Evolutionary conservation across 1,284 basidiomycete species (phyloP).

Genomic region (Athelia sp.): DNA sequence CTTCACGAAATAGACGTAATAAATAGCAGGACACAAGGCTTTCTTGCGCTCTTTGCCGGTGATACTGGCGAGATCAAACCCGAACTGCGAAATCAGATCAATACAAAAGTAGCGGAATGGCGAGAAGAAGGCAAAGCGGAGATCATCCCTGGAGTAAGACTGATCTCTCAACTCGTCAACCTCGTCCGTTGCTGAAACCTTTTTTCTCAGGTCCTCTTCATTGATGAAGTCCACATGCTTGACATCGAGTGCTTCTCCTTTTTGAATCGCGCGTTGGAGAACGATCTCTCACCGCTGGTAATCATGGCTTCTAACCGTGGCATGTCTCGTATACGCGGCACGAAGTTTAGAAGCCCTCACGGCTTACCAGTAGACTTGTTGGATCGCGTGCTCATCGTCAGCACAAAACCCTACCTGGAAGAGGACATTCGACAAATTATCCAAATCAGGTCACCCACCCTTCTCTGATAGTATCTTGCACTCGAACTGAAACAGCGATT

Average conservation of each 20-base stretch:
- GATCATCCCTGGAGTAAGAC: slow-evolving; percentile 90
- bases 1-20: slow-evolving; percentile 99
- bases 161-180: background rate
- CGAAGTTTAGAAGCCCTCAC: slow-evolving; percentile 91
- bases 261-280: slow-evolving; percentile 93
- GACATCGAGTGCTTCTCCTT: slow-evolving; percentile 99
- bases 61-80: slow-evolving; percentile 99
- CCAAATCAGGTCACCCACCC: slow-evolving; percentile 67
- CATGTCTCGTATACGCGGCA: slow-evolving; percentile 92
- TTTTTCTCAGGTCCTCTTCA: slow-evolving; percentile 71
- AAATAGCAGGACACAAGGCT: slow-evolving; percentile 95
- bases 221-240: slow-evolving; percentile 98
- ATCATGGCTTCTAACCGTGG: slow-evolving; percentile 99
- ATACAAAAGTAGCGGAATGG: slow-evolving; percentile 97
- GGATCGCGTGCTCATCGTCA: slow-evolving; percentile 94
- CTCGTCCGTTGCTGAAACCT: background rate
- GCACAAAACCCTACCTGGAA: slow-evolving; percentile 83
- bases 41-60: slow-evolving; percentile 74
- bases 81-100: slow-evolving; percentile 94
- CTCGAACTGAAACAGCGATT: background rate
- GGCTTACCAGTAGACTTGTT: slow-evolving; percentile 93
- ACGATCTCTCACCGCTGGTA: slow-evolving; percentile 90
- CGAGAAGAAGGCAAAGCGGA: slow-evolving; percentile 98
- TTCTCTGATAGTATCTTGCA: slow-evolving; percentile 7
- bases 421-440: slow-evolving; percentile 91